phyloP scores from a whole-genome alignment of 1,284 basidiomycete species.

The Tilletia caries region DNA sequence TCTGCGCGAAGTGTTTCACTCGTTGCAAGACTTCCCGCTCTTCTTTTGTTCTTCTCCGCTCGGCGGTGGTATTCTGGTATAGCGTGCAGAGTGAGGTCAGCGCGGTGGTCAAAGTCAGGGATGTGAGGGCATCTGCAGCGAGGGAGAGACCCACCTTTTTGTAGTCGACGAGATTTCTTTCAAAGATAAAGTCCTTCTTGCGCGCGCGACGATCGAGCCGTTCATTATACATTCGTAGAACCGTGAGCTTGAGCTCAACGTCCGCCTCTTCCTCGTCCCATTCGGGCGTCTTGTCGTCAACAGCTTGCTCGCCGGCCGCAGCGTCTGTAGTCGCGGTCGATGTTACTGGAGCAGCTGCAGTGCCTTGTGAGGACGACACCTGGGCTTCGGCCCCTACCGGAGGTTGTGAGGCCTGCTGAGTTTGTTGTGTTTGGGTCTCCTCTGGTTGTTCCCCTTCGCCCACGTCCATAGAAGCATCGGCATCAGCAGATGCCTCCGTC shows the following conservation, averaged over 20 bases:
- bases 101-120: not conserved
- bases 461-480: slow-evolving; percentile 6
- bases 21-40: slow-evolving; percentile 86
- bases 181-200: slow-evolving; percentile 86
- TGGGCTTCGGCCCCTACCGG: not conserved
- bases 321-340: slow-evolving; percentile 4
- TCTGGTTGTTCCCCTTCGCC: slow-evolving; percentile 4
- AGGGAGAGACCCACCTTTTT: slow-evolving; percentile 68
- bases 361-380: not conserved
- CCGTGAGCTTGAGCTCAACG: slow-evolving; percentile 80
- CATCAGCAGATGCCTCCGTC: not conserved
- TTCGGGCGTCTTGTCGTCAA: slow-evolving; percentile 44
- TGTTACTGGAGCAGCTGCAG: not conserved
- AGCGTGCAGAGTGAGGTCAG: not conserved
- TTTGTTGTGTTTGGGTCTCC: not conserved
- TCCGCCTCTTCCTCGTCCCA: slow-evolving; percentile 75
- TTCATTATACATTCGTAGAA: slow-evolving; percentile 89
- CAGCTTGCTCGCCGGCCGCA: slow-evolving; percentile 22
- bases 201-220: slow-evolving; percentile 83
- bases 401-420: not conserved
- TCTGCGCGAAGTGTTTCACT: slow-evolving; percentile 82
- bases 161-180: slow-evolving; percentile 85
- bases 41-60: slow-evolving; percentile 84
- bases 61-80: slow-evolving; percentile 75
- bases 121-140: not conserved